Evolutionary conservation across 179 eudicot genomes (phyloP).

Genomic region (Monotropa hypopitys): DNA sequence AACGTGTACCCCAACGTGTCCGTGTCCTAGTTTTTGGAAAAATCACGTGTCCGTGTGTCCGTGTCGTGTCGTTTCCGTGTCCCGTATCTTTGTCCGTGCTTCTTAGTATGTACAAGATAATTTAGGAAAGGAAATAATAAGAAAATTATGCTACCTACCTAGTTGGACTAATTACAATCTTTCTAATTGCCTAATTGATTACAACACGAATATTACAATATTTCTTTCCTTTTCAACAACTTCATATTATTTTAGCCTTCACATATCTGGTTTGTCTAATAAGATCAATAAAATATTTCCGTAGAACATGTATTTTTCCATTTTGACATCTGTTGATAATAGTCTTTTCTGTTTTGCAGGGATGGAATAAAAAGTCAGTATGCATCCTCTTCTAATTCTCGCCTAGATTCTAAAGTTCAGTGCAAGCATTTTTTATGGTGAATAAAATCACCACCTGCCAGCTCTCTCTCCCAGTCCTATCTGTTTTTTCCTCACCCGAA

Average conservation of each 20-base stretch:
- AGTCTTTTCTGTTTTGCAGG: conserved; percentile 48
- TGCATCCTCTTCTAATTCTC: not conserved
- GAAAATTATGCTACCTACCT: too few species aligned
- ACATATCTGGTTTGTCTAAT: not conserved
- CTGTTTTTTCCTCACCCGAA: not conserved
- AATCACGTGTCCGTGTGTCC: too few species aligned
- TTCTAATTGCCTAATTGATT: too few species aligned
- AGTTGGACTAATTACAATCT: too few species aligned
- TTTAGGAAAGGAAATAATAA: too few species aligned
- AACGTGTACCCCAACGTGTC: too few species aligned
- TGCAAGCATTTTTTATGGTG: not conserved
- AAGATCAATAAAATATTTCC: not conserved
- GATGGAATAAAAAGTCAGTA: conserved; percentile 95
- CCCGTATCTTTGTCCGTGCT: too few species aligned
- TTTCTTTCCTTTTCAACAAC: too few species aligned
- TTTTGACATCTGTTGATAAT: conserved; percentile 11
- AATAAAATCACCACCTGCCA: not conserved
- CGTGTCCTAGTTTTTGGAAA: too few species aligned
- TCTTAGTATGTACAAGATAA: too few species aligned
- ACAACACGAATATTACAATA: too few species aligned
- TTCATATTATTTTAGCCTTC: not conserved
- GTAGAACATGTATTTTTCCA: not conserved
- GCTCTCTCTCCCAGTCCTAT: not conserved
- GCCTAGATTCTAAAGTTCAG: not conserved
- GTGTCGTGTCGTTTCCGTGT: too few species aligned